These are phyloP conservation scores for Colletotrichum noveboracense DNA, from an alignment of 2,329 filamentous ascomycete species.

Conservation along the genomic window DNA sequence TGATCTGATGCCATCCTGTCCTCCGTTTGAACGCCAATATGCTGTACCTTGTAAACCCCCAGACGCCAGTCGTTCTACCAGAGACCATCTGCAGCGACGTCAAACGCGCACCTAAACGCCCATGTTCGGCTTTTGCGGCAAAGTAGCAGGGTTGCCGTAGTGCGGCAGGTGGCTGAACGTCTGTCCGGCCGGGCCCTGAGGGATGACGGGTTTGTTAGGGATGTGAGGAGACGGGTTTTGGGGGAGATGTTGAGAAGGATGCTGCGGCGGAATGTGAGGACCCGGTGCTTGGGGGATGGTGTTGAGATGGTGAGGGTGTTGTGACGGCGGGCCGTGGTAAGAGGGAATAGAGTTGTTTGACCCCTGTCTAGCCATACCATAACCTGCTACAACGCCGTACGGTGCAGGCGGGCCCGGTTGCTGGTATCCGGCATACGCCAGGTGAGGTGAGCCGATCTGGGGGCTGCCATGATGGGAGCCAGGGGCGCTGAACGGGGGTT, in stretches of 20 bases:
- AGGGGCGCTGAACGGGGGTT: constrained; percentile 52
- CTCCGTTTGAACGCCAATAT: constrained; percentile 20
- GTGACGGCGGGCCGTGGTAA: constrained; percentile 47
- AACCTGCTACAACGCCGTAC: constrained; percentile 50
- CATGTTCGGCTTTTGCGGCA: constrained; percentile 64
- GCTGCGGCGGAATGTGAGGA: constrained; percentile 41
- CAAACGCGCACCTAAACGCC: constrained; percentile 26
- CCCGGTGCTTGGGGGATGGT: constrained; percentile 34
- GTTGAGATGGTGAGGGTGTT: constrained; percentile 45
- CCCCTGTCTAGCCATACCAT: constrained; percentile 61
- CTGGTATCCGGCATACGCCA: constrained; percentile 55
- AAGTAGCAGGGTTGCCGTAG: constrained; percentile 64
- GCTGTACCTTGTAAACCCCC: constrained; percentile 13
- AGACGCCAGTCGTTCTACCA: constrained; percentile 19
- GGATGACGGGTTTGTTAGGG: constrained; percentile 49
- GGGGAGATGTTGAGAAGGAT: constrained; percentile 45
- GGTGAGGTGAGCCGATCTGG: constrained; percentile 56
- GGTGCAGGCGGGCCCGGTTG: constrained; percentile 49
- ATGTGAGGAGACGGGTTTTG: constrained; percentile 48
- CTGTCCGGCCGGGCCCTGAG: constrained; percentile 46
- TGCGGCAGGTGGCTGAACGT: constrained; percentile 59
- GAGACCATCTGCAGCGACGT: constrained; percentile 6
- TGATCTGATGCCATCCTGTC: constrained; percentile 19
- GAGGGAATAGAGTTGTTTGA: constrained; percentile 59
- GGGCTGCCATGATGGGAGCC: constrained; percentile 59